Percentiles rank a stretch among this genome's conserved stretches.
Evolutionary conservation across 2,329 filamentous ascomycete species (phyloP).

Genomic region (Stagonosporopsis chrysanthemi): DNA sequence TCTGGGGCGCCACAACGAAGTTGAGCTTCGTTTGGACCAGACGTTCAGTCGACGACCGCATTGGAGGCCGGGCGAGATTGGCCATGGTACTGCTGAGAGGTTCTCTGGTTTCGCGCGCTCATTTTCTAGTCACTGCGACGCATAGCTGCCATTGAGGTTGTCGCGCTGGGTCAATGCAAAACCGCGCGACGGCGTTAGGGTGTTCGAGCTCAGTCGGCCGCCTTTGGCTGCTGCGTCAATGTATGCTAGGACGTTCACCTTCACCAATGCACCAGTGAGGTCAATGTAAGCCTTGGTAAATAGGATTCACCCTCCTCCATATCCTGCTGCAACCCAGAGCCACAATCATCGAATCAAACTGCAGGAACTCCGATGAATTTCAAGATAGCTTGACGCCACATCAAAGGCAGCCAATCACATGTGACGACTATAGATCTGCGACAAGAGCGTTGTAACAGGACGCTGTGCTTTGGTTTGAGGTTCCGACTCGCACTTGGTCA

Average conservation of each 20-base stretch:
- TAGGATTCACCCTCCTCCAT: conserved; percentile 14
- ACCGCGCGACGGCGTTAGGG: conserved; percentile 39
- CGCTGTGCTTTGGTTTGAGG: neutral
- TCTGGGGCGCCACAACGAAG: conserved; percentile 35
- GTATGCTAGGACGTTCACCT: conserved; percentile 14
- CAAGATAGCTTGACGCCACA: conserved; percentile 28
- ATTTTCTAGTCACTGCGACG: conserved; percentile 36
- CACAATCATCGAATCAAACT: conserved; percentile 27
- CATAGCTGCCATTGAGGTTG: conserved; percentile 42
- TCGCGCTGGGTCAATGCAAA: conserved; percentile 39
- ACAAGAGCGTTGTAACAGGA: neutral
- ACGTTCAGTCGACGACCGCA: conserved; percentile 46
- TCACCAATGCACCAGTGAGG: conserved; percentile 17
- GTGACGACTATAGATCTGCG: neutral
- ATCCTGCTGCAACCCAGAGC: conserved; percentile 13
- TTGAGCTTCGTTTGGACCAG: conserved; percentile 34
- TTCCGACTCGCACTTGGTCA: neutral
- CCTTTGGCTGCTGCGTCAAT: conserved; percentile 12
- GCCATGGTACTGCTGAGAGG: conserved; percentile 32
- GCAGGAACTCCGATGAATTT: conserved; percentile 24
- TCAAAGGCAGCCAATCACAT: conserved; percentile 25
- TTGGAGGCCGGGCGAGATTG: conserved; percentile 35
- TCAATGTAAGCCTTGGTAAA: conserved; percentile 27
- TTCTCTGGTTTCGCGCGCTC: conserved; percentile 34
- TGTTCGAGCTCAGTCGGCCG: conserved; percentile 34